A percentile compares a stretch with the other conserved stretches of the same genome.
Evolutionary conservation across 257 asterid genomes (phyloP).

Genomic region (Solanum neorickii): DNA sequence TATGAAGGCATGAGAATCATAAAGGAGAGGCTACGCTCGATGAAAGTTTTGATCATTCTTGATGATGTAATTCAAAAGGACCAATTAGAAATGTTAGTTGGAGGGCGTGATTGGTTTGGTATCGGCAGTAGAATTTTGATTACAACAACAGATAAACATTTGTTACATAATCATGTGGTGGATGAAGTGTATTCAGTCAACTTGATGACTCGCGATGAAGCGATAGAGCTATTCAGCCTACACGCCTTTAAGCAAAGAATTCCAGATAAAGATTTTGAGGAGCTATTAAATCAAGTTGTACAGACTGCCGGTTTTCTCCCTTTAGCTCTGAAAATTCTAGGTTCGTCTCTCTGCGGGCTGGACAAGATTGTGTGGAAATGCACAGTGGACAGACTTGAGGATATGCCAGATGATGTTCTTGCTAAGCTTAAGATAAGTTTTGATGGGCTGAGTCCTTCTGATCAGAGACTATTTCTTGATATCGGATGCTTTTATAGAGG

Average conservation of each 20-base stretch:
- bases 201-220: not conserved
- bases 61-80: conserved; percentile 4
- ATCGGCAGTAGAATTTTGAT: conserved; percentile 3
- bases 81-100: not conserved
- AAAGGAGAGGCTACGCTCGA: not conserved
- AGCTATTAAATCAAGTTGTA: not conserved
- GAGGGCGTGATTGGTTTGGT: conserved; percentile 4
- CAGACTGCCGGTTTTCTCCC: not conserved
- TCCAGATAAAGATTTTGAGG: not conserved
- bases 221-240: conserved; percentile 1
- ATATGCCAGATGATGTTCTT: not conserved
- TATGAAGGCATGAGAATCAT: conserved; percentile 1
- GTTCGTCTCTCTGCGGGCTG: not conserved
- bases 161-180: not conserved
- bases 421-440: conserved; percentile 1
- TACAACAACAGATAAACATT: conserved; percentile 1
- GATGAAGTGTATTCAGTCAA: not conserved
- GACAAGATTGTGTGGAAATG: not conserved
- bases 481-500: not conserved
- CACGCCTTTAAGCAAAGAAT: conserved; percentile 2
- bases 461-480: not conserved
- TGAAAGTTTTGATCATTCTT: not conserved
- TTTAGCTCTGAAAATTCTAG: conserved; percentile 6
- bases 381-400: not conserved
- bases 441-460: not conserved